A percentile compares a stretch with the other conserved stretches of the same genome.
phyloP scores from a whole-genome alignment of 75 land plant genomes.

The Cryptomeria japonica region DNA sequence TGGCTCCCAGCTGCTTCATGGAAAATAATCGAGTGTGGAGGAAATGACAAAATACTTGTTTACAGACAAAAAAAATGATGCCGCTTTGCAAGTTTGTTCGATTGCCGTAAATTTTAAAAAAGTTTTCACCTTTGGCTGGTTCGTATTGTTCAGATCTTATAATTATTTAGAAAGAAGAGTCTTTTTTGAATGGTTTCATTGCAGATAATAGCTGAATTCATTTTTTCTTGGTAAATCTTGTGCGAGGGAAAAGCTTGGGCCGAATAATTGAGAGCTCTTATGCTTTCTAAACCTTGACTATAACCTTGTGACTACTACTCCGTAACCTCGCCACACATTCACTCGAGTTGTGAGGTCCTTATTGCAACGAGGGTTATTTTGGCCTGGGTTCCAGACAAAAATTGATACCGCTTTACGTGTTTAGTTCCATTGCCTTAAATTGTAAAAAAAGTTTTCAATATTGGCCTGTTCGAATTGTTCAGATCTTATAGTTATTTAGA shows the following conservation, averaged over 20 bases:
- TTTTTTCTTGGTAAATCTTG: not conserved
- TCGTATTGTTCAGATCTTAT: not conserved
- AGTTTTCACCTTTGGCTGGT: not conserved
- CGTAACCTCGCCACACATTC: too few relatives aligned
- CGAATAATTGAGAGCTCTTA: too few relatives aligned
- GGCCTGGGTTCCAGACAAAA: not conserved
- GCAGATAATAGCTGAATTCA: too few relatives aligned
- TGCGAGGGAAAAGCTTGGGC: not conserved
- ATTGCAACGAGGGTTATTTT: not conserved
- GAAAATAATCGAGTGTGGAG: too few relatives aligned
- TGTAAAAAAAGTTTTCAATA: too few relatives aligned
- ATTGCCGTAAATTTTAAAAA: not conserved
- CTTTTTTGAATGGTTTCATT: not conserved
- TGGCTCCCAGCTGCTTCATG: not conserved
- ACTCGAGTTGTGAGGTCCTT: not conserved
- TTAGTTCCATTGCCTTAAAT: too few relatives aligned
- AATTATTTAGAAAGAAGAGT: not conserved
- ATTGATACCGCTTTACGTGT: not conserved
- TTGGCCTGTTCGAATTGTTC: not conserved
- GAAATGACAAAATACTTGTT: not conserved
- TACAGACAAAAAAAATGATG: not conserved
- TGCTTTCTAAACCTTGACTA: too few relatives aligned
- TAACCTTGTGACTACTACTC: not conserved
- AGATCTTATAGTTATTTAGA: not conserved
- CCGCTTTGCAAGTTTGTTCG: not conserved